These are phyloP conservation scores for Neonectria ditissima DNA, from an alignment of 2,329 filamentous ascomycete species.

Conservation along the genomic window DNA sequence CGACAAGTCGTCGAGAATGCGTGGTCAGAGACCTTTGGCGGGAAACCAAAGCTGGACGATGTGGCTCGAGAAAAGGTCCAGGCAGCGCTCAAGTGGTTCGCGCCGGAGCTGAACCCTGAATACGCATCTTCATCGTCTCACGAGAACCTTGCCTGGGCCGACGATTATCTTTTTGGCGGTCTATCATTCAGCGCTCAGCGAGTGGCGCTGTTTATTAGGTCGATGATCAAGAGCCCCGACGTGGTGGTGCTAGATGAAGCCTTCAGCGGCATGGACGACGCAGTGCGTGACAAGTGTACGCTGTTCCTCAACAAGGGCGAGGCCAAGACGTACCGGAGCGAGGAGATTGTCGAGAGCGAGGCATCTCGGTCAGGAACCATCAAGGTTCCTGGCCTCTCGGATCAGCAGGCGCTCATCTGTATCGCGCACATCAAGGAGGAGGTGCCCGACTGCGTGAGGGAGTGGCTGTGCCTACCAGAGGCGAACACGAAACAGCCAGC, in stretches of 20 bases:
- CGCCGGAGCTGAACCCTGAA: conserved; percentile 76
- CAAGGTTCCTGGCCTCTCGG: conserved; percentile 71
- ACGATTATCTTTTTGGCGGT: conserved; percentile 75
- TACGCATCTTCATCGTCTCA: conserved; percentile 38
- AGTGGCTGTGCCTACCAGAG: conserved; percentile 90
- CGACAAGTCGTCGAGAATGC: conserved; percentile 84
- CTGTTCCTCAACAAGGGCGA: conserved; percentile 79
- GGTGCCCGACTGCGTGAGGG: conserved; percentile 82
- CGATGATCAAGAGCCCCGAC: conserved; percentile 83
- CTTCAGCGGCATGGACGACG: conserved; percentile 86
- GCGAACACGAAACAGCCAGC: conserved; percentile 71
- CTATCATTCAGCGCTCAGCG: conserved; percentile 86
- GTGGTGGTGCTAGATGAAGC: conserved; percentile 89
- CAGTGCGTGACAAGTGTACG: conserved; percentile 86
- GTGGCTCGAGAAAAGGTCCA: conserved; percentile 72
- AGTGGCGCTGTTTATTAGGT: conserved; percentile 84
- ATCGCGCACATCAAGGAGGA: conserved; percentile 94
- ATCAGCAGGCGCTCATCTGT: conserved; percentile 85
- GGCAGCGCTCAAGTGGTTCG: conserved; percentile 80
- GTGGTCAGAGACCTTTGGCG: conserved; percentile 88
- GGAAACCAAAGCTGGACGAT: conserved; percentile 72
- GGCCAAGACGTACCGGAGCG: conserved; percentile 54
- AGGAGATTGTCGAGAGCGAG: conserved; percentile 60
- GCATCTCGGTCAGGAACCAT: conserved; percentile 58
- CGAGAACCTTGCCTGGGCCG: conserved; percentile 70